These are phyloP conservation scores for Salix suchowensis DNA, from an alignment of 345 rosid genomes.

Conservation along the genomic window DNA sequence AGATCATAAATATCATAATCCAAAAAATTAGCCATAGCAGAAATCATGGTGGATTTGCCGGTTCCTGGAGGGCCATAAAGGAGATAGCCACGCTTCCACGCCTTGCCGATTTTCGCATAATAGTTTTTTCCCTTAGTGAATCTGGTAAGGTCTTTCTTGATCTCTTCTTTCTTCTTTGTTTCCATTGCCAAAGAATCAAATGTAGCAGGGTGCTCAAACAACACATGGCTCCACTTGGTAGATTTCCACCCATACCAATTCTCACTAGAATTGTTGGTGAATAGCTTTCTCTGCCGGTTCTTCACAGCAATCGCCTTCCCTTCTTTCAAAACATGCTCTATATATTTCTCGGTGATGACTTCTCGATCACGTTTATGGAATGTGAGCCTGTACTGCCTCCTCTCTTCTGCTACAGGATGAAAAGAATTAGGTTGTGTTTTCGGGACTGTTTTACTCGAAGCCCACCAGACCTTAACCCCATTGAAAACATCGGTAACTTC, in stretches of 20 bases:
- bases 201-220: conserved; percentile 2
- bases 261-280: conserved; percentile 12
- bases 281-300: conserved; percentile 17
- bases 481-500: background rate
- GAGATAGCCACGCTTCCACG: conserved; percentile 75
- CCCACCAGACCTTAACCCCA: conserved; percentile 17
- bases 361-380: conserved; percentile 3
- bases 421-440: background rate
- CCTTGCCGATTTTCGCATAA: conserved; percentile 54
- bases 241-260: background rate
- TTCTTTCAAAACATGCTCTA: conserved; percentile 7
- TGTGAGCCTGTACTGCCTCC: background rate
- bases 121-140: conserved; percentile 53
- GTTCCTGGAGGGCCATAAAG: conserved; percentile 77
- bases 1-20: conserved; percentile 25
- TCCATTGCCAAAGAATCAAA: conserved; percentile 47
- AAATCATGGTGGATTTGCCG: conserved; percentile 67
- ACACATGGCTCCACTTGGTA: conserved; percentile 13
- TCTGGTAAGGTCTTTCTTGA: conserved; percentile 51
- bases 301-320: conserved; percentile 9
- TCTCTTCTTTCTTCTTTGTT: conserved; percentile 29
- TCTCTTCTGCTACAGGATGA: background rate
- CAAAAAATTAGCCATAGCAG: conserved; percentile 66
- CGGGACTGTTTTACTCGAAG: background rate
- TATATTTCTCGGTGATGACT: background rate